Evolutionary conservation across 1,284 basidiomycete genomes (phyloP).

Genomic region (Psilocybe mexicana): DNA sequence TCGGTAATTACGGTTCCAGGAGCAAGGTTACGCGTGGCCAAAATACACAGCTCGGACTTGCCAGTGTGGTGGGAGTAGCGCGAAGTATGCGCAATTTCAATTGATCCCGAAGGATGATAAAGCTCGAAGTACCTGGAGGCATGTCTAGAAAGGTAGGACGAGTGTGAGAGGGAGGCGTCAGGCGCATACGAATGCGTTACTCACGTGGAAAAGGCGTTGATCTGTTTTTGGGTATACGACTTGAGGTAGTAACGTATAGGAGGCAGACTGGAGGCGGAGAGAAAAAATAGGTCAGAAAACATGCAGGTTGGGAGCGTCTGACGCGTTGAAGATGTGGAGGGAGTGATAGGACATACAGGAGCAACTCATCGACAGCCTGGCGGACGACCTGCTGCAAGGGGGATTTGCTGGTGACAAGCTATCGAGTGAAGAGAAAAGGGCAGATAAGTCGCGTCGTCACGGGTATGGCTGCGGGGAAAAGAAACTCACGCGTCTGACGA

Average conservation of each 20-base stretch:
- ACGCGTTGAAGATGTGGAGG: slow-evolving; percentile 1
- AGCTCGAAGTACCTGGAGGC: slow-evolving; percentile 85
- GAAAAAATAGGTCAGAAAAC: slow-evolving; percentile 14
- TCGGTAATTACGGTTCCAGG: slow-evolving; percentile 76
- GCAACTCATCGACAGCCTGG: slow-evolving; percentile 71
- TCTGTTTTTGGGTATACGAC: slow-evolving; percentile 72
- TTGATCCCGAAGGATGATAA: slow-evolving; percentile 77
- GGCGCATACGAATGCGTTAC: slow-evolving; percentile 26
- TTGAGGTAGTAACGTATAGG: slow-evolving; percentile 75
- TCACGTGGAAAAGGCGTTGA: slow-evolving; percentile 87
- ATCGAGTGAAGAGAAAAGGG: slow-evolving; percentile 19
- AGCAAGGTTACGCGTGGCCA: slow-evolving; percentile 75
- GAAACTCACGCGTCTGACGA: slow-evolving; percentile 71
- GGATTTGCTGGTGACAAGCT: slow-evolving; percentile 62
- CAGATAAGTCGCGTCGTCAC: slow-evolving; percentile 31
- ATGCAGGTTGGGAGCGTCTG: slow-evolving; percentile 1
- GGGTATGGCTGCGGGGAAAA: slow-evolving; percentile 24
- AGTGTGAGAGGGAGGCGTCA: slow-evolving; percentile 26
- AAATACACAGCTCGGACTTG: slow-evolving; percentile 87
- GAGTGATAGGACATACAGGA: slow-evolving; percentile 51
- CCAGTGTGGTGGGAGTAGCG: slow-evolving; percentile 83
- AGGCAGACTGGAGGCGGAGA: slow-evolving; percentile 48
- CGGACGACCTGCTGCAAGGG: slow-evolving; percentile 56
- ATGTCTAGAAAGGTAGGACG: slow-evolving; percentile 53
- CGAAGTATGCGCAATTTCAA: slow-evolving; percentile 86